Base-by-base conservation (phyloP, 108 stramenopile genomes). In the Fistulifera solaris region DNA sequence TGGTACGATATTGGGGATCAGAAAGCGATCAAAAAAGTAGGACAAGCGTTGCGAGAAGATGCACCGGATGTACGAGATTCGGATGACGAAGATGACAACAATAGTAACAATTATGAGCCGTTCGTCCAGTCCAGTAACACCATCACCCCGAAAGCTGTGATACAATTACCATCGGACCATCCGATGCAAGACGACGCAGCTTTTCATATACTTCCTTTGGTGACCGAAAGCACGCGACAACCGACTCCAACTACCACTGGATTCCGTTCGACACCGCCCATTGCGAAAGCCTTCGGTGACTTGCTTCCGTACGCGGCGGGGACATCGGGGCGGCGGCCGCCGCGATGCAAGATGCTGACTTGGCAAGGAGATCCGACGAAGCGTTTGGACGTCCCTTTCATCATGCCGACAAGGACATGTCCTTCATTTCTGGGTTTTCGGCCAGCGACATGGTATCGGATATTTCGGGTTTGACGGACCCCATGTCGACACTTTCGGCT, bases 1-100 rank as follows among this genome's bases (percentile, higher is more conserved):
- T 93, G 84, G 87, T 72, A 58, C 27, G 92, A 93, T 53, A 93
- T 93, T 64, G 92, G 92, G 4, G 92, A 93, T 46, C 72, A 75
- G 22, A 69, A 81, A 41, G 92, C 92, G 13, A 76, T 84, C 56
- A 87, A 87, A 66, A 93, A 93, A 54, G 72, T 83, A 8, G 83
- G 87, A 24, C 92, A 93, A 68, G 85, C 87, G 16, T 47, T 93
- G 15, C 56, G 92, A 10, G 92, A 94, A 56, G 80, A 76, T 58
- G 83, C 85, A 35, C 79, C 83, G 12, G 85, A 85, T 25, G 73
- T 85, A 44, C 76, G 89, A 42, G 68, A 74, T 14, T 76, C 74
- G 35, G 47, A 67, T 27, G 75, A 64, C 38, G 58, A 53, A 17
- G 66, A 49, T 4, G 68, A 61, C 14, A 66, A 53, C 27, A 54